Evolutionary conservation across 257 asterid genomes (phyloP).

Genomic region (Salvia rosmarinus): DNA sequence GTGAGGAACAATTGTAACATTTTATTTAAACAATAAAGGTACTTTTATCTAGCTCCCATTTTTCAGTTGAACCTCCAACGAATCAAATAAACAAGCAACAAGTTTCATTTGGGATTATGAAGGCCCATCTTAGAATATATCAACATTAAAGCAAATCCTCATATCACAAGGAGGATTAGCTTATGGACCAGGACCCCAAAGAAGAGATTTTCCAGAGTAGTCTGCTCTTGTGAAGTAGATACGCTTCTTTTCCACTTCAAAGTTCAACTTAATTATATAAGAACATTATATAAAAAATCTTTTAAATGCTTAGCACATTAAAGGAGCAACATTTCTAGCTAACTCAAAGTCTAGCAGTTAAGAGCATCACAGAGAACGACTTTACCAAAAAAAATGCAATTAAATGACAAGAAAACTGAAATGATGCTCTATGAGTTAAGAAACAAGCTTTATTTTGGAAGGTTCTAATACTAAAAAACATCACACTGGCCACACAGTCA

Average conservation of each 20-base stretch:
- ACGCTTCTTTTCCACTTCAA: conserved; percentile 5
- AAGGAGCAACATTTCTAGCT: conserved; percentile 21
- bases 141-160: neutral
- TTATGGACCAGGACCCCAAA: neutral
- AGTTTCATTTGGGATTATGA: conserved; percentile 39
- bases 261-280: neutral
- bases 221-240: conserved; percentile 2
- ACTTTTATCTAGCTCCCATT: conserved; percentile 51
- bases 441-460: neutral
- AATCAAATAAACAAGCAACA: conserved; percentile 51
- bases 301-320: conserved; percentile 18
- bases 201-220: neutral
- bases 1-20: conserved; percentile 49
- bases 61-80: conserved; percentile 52
- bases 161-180: conserved; percentile 12
- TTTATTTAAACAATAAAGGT: conserved; percentile 35
- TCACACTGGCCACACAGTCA: conserved; percentile 5
- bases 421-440: neutral
- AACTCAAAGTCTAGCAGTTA: conserved; percentile 8
- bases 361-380: conserved; percentile 12
- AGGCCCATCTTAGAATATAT: conserved; percentile 28
- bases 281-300: neutral
- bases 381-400: neutral
- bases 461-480: conserved; percentile 8
- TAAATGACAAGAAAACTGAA: neutral